phyloP scores from a whole-genome alignment of 225 moss, liverwort and hornwort genomes.

The Polytrichum formosum region DNA sequence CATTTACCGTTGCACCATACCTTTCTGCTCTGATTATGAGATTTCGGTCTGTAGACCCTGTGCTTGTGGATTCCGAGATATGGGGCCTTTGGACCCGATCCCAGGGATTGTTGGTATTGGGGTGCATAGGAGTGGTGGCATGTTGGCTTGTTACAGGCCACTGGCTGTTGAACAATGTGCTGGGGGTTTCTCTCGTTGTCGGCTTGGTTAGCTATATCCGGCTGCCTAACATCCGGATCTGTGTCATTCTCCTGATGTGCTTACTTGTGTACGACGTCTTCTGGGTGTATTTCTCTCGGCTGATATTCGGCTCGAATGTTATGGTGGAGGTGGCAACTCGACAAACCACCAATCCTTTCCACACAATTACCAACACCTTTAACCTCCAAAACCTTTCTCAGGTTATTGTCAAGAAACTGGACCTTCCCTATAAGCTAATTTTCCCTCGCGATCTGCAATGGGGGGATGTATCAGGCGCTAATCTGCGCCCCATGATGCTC shows the following conservation, averaged over 20 bases:
- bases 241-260: constrained; percentile 71
- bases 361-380: constrained; percentile 83
- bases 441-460: constrained; percentile 73
- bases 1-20: constrained; percentile 74
- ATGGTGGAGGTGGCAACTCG: constrained; percentile 95
- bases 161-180: constrained; percentile 83
- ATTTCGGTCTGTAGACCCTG: constrained; percentile 33
- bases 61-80: constrained; percentile 50
- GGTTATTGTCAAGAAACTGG: constrained; percentile 81
- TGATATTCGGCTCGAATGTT: constrained; percentile 84
- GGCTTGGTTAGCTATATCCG: constrained; percentile 96
- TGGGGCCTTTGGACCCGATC: constrained; percentile 63
- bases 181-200: constrained; percentile 85
- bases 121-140: constrained; percentile 61
- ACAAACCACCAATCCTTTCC: constrained; percentile 88
- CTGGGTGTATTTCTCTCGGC: constrained; percentile 96
- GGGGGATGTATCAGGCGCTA: constrained; percentile 35
- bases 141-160: constrained; percentile 83
- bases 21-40: constrained; percentile 48
- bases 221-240: constrained; percentile 91
- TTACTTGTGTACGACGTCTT: constrained; percentile 91
- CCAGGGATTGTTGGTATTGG: constrained; percentile 43
- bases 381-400: constrained; percentile 75
- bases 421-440: constrained; percentile 83
- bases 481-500: constrained; percentile 64